A percentile compares a stretch with the other conserved stretches of the same genome.
phyloP scores from a whole-genome alignment of 139 green algal species.

The Chlamydomonas asymmetrica region DNA sequence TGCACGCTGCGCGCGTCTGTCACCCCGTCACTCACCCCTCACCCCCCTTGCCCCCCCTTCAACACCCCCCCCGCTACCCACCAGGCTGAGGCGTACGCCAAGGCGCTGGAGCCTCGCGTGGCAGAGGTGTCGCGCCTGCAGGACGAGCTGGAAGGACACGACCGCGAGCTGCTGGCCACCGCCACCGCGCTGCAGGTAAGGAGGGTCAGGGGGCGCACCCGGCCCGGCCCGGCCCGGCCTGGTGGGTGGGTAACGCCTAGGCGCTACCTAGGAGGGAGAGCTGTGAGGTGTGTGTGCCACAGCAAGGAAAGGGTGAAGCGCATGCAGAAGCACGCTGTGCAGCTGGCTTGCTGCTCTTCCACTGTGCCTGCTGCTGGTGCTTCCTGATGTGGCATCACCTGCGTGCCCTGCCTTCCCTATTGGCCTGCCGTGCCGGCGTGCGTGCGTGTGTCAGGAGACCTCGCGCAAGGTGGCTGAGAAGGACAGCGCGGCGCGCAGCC shows the following conservation, averaged over 20 bases:
- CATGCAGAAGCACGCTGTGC: no score
- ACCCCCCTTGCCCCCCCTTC: background rate
- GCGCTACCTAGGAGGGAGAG: no score
- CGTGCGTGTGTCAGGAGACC: background rate
- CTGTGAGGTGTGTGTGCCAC: no score
- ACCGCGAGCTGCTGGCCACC: slow-evolving; percentile 14
- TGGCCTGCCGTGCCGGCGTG: background rate
- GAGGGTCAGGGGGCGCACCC: no score
- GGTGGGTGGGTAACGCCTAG: no score
- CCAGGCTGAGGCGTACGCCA: slow-evolving; percentile 18
- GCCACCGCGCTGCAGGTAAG: background rate
- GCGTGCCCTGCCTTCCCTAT: background rate
- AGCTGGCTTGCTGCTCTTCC: no score
- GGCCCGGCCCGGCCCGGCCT: no score
- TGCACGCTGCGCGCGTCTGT: no score
- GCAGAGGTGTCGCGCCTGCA: slow-evolving; percentile 19
- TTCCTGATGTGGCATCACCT: background rate
- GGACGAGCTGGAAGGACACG: slow-evolving; percentile 22
- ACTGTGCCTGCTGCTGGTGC: no score
- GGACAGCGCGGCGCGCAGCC: slow-evolving; percentile 8
- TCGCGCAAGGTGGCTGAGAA: slow-evolving; percentile 13
- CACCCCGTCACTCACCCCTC: no score
- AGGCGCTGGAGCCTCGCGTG: slow-evolving; percentile 14
- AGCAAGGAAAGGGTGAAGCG: no score
- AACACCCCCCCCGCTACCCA: background rate